These are phyloP conservation scores for Aphanomyces invadans DNA, from an alignment of 352 stramenopile species.

Conservation along the genomic window DNA sequence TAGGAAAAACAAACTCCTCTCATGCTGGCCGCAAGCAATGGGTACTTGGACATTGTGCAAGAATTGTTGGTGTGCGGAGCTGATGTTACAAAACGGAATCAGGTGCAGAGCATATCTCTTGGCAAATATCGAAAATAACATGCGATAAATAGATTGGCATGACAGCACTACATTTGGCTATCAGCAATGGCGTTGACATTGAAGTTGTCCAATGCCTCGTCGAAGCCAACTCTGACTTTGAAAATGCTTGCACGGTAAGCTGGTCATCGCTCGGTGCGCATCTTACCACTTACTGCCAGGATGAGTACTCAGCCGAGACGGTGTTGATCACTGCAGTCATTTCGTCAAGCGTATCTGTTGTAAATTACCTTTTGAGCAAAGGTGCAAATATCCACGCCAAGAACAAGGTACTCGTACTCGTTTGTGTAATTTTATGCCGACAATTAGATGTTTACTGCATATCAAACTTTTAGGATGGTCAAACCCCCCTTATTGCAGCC, in stretches of 20 bases:
- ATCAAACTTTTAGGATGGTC: neutral
- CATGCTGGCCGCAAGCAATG: neutral
- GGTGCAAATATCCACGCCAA: neutral
- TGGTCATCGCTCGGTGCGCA: neutral
- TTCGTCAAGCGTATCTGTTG: neutral
- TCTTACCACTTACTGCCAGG: neutral
- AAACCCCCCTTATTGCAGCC: conserved; percentile 3
- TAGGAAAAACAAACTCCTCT: conserved; percentile 10
- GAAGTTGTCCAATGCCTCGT: neutral
- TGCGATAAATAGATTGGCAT: neutral
- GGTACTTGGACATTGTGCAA: neutral
- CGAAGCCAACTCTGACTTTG: conserved; percentile 3
- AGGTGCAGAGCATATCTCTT: neutral
- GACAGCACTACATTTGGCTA: neutral
- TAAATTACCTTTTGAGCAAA: neutral
- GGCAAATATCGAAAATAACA: neutral
- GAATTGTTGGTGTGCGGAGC: neutral
- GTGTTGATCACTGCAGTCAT: neutral
- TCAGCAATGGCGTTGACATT: neutral
- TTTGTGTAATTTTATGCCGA: neutral
- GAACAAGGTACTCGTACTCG: neutral
- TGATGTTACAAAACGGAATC: neutral
- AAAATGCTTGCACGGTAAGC: neutral
- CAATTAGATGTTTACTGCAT: neutral
- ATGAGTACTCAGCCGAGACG: conserved; percentile 7